These are phyloP conservation scores for Hemerocallis citrina DNA, from an alignment of 106 monocot genomes.

Conservation along the genomic window DNA sequence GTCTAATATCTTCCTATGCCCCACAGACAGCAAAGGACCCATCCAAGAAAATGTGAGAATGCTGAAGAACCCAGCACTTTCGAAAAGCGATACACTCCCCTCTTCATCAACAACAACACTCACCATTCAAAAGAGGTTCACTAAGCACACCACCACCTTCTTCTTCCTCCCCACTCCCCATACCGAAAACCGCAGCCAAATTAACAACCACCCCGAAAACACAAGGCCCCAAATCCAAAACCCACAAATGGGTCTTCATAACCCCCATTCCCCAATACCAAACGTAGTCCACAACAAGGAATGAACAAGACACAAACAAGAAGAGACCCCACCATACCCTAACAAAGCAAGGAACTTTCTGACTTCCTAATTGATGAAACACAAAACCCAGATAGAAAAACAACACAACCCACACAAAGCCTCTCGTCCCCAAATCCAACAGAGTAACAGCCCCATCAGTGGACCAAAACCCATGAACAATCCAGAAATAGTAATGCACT, in stretches of 20 bases:
- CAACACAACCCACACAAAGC: constrained; percentile 34
- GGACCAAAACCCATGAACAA: constrained; percentile 10
- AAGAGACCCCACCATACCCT: constrained; percentile 68
- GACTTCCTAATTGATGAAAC: constrained; percentile 10
- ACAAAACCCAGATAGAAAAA: constrained; percentile 26
- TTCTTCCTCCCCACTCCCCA: constrained; percentile 15
- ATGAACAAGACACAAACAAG: constrained; percentile 32
- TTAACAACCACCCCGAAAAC: constrained; percentile 23
- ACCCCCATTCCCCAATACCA: constrained; percentile 12
- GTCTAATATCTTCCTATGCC: constrained; percentile 59
- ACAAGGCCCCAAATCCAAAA: constrained; percentile 43
- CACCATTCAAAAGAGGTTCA: constrained; percentile 60
- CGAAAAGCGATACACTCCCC: constrained; percentile 24
- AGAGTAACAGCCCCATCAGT: constrained; percentile 4
- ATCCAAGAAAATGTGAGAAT: constrained; percentile 85
- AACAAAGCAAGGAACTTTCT: constrained; percentile 45
- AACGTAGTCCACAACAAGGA: constrained; percentile 28
- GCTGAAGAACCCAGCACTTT: constrained; percentile 50
- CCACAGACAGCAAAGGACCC: constrained; percentile 48
- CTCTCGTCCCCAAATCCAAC: constrained; percentile 43
- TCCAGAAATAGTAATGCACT: constrained; percentile 29
- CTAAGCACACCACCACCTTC: constrained; percentile 12
- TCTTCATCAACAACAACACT: background rate
- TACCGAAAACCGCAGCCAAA: constrained; percentile 33
- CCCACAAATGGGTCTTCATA: constrained; percentile 28